Percentiles rank a stretch among this genome's conserved stretches.
phyloP scores from a whole-genome alignment of 768 basidiomycete species.

The Phanerochaete sordida region DNA sequence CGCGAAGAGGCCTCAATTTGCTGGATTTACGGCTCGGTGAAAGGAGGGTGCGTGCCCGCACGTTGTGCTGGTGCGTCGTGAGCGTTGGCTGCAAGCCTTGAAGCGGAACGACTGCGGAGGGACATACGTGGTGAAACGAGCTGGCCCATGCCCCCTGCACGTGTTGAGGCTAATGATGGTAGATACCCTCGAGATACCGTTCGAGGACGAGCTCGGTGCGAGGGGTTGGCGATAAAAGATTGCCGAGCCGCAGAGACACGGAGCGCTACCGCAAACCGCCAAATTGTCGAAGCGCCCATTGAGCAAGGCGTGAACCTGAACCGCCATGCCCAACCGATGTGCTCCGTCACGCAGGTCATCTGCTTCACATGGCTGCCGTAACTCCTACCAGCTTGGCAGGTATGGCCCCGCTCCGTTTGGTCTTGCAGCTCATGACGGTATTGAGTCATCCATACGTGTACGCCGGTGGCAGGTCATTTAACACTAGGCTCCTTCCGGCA shows the following conservation, averaged over 20 bases:
- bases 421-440: neutral
- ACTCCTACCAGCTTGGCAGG: neutral
- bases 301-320: neutral
- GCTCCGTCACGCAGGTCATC: neutral
- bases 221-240: neutral
- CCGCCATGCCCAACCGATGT: neutral
- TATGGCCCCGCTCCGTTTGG: neutral
- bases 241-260: slow-evolving; percentile 5
- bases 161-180: slow-evolving; percentile 3
- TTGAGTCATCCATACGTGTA: slow-evolving; percentile 5
- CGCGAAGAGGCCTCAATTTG: no score
- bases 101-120: neutral
- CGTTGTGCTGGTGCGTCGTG: slow-evolving; percentile 2
- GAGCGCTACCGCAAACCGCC: slow-evolving; percentile 3
- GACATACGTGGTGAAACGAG: neutral
- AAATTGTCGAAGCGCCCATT: neutral
- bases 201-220: neutral
- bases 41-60: slow-evolving; percentile 11
- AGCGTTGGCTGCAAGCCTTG: neutral
- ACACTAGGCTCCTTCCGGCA: slow-evolving; percentile 4
- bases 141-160: slow-evolving; percentile 4
- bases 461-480: neutral
- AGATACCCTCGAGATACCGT: neutral
- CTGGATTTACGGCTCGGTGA: neutral
- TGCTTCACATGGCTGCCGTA: neutral